Evolutionary conservation across 2,329 filamentous ascomycete species (phyloP), one percentile per base, ranked within the genome.

Genomic region (Ophiosphaerella korrae): DNA sequence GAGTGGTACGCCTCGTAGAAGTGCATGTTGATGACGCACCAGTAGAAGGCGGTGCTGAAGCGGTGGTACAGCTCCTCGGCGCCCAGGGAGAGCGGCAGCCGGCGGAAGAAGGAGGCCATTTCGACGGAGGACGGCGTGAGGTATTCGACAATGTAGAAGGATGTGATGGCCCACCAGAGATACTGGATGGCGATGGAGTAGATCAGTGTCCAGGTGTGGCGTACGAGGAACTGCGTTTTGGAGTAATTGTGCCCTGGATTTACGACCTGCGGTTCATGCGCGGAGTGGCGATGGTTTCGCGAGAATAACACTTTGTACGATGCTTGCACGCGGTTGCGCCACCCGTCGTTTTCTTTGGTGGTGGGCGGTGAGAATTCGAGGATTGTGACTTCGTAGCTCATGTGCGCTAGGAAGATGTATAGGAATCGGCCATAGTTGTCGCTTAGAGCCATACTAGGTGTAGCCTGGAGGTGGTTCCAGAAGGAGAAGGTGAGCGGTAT

Each of bases 341-440:
- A 38, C 14, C 40, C 45, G 18, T 36, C 40, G n/a, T 46, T 45
- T 31, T 35, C 39, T 36, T 52, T 48, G 5, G 23, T 32, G 4
- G 42, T 9, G 2, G 37, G 9, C 1, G 62, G 59, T 2, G 38
- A 12, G 12, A 48, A 56, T 2, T 55, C 36, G 1, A 58, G 16
- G 2, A 64, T 40, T 4, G 50, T 40, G 12, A 63, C 34, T 5
- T 47, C 50, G 33, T 57, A 53, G 41, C 59, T 61, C 48, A 58
- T 52, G 47, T 62, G 50, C 2, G 40, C 53, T 9, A 51, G 42
- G 58, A 58, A 64, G 46, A 65, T 65, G n/a, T 61, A 56, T 2
- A 57, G 24, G 38, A 58, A 50, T 7, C 62, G 52, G 1, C 48
- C 54, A 23, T 59, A 51, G 3, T 59, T 59, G 21, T 65, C 62